Conservation (phyloP, 2,329 filamentous ascomycete genomes). For the Stachybotrys echinatus region DNA sequence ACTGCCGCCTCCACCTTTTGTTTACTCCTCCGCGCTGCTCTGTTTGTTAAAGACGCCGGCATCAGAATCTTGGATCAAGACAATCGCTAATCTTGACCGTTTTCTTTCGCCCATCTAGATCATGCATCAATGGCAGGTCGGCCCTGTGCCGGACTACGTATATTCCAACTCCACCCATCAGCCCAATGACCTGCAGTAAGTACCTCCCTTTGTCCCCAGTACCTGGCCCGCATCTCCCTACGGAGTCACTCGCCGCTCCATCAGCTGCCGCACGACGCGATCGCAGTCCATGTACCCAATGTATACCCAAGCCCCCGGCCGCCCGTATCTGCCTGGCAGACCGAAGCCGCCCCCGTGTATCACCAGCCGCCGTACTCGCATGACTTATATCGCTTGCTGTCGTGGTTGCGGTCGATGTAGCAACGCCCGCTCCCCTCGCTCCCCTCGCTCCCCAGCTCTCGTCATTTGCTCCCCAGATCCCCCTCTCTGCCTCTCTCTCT, state of each 20-base stretch:
- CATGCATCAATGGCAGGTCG: conserved; percentile 59
- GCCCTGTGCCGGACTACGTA: conserved; percentile 55
- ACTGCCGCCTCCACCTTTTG: neutral
- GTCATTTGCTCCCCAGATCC: neutral
- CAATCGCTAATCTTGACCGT: conserved; percentile 16
- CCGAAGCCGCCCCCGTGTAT: conserved; percentile 13
- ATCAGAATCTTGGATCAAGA: neutral
- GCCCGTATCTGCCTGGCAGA: conserved; percentile 7
- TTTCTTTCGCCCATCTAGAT: conserved; percentile 27
- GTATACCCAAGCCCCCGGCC: conserved; percentile 9
- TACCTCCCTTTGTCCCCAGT: conserved; percentile 32
- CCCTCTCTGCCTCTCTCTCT: neutral
- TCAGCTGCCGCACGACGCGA: conserved; percentile 11
- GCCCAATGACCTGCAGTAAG: conserved; percentile 55
- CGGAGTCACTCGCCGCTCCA: conserved; percentile 4
- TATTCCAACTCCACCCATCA: conserved; percentile 50
- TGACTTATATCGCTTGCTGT: conserved; percentile 13
- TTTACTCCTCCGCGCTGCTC: neutral
- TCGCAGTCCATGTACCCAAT: conserved; percentile 9
- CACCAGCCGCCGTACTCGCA: conserved; percentile 13
- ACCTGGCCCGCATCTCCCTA: conserved; percentile 12
- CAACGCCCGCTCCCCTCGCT: neutral
- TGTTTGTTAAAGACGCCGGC: neutral
- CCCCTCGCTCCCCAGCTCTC: neutral
- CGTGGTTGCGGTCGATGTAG: conserved; percentile 4